phyloP scores from a whole-genome alignment of 1,284 basidiomycete genomes.

The Xerocomus minutiporus region DNA sequence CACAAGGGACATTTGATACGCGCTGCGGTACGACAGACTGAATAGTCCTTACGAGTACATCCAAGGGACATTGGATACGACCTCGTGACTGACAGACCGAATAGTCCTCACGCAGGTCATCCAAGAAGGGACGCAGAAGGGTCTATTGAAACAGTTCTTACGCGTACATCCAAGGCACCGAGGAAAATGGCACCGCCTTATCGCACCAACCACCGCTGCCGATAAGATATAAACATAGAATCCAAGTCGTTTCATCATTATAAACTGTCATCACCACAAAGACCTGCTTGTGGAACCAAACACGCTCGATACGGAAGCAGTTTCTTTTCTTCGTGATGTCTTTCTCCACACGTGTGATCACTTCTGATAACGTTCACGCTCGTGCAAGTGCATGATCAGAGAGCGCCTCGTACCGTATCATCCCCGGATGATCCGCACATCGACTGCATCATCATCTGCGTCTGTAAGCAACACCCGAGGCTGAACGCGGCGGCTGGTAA shows the following conservation, averaged over 20 bases:
- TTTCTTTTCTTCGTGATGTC: too few relatives aligned
- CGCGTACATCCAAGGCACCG: constrained; percentile 9
- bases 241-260: constrained; percentile 2
- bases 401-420: constrained; percentile 17
- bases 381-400: constrained; percentile 23
- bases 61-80: too few relatives aligned
- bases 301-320: constrained; percentile 5
- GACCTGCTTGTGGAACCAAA: constrained; percentile 12
- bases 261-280: constrained; percentile 1
- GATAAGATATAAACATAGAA: neutral
- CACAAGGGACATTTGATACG: too few relatives aligned
- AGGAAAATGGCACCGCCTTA: constrained; percentile 3
- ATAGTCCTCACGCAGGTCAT: too few relatives aligned
- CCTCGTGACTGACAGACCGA: too few relatives aligned
- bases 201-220: neutral
- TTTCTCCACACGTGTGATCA: neutral
- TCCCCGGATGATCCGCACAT: constrained; percentile 28
- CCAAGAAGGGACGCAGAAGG: too few relatives aligned
- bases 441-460: constrained; percentile 26
- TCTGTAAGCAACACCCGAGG: constrained; percentile 6
- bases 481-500: constrained; percentile 21
- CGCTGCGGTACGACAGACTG: too few relatives aligned
- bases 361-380: constrained; percentile 25
- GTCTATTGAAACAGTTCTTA: neutral
- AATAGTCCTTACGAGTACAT: too few relatives aligned